phyloP scores from a whole-genome alignment of 306 rosid genomes.

The Cicer pinnatifidum region DNA sequence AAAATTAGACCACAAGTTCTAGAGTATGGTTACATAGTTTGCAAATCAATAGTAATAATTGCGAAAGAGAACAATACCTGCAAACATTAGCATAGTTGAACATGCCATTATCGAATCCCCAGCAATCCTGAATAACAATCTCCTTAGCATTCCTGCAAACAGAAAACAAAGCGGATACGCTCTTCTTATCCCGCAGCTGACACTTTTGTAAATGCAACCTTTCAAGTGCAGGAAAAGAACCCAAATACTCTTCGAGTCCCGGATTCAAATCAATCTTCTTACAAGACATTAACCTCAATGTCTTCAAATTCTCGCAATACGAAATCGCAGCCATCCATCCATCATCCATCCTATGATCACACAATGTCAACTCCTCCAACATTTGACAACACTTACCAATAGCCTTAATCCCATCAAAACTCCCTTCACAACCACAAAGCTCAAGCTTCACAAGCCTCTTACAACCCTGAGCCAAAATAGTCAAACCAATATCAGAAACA shows the following conservation, averaged over 20 bases:
- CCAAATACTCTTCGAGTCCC: slow-evolving; percentile 68
- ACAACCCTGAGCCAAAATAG: slow-evolving; percentile 94
- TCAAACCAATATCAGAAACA: slow-evolving; percentile 88
- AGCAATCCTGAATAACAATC: slow-evolving; percentile 76
- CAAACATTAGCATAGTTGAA: slow-evolving; percentile 66
- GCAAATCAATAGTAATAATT: neutral
- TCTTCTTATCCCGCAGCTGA: slow-evolving; percentile 70
- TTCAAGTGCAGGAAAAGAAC: slow-evolving; percentile 74
- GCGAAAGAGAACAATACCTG: slow-evolving; percentile 59
- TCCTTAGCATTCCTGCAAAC: slow-evolving; percentile 70
- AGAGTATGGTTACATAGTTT: neutral
- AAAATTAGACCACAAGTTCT: neutral
- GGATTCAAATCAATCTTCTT: slow-evolving; percentile 67
- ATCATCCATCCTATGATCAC: slow-evolving; percentile 88
- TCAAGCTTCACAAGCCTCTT: slow-evolving; percentile 86
- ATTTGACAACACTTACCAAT: slow-evolving; percentile 93
- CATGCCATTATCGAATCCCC: slow-evolving; percentile 78
- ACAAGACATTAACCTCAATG: slow-evolving; percentile 73
- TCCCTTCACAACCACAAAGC: slow-evolving; percentile 89
- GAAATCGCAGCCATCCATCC: slow-evolving; percentile 86
- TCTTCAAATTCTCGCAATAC: slow-evolving; percentile 83
- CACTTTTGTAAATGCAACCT: slow-evolving; percentile 76
- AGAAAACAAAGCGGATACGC: slow-evolving; percentile 61
- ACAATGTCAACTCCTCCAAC: slow-evolving; percentile 82
- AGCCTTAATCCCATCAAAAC: slow-evolving; percentile 92